Percentiles rank a stretch among this genome's conserved stretches.
phyloP scores from a whole-genome alignment of 306 rosid genomes.

The Vigna nakashimae region DNA sequence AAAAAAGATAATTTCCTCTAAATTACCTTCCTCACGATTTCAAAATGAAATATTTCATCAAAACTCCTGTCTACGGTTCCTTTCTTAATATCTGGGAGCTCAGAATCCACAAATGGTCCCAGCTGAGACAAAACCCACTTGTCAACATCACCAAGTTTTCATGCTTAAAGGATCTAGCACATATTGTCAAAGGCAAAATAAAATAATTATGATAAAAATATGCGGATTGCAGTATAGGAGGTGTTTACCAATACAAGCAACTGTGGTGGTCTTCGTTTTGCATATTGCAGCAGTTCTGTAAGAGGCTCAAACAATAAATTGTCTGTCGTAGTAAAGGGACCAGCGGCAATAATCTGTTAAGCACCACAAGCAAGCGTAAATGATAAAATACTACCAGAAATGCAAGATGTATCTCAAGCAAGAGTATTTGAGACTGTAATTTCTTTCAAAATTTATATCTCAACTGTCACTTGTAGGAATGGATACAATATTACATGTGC shows the following conservation, averaged over 20 bases:
- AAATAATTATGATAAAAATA: slow-evolving; percentile 15
- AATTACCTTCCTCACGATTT: slow-evolving; percentile 79
- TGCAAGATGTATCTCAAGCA: background rate
- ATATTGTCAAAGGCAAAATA: slow-evolving; percentile 30
- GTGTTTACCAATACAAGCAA: slow-evolving; percentile 76
- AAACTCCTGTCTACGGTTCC: slow-evolving; percentile 75
- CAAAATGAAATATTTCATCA: slow-evolving; percentile 76
- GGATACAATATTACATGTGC: slow-evolving; percentile 1
- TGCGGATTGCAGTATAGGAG: slow-evolving; percentile 35
- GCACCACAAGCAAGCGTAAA: slow-evolving; percentile 34
- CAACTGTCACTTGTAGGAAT: background rate
- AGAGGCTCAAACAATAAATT: slow-evolving; percentile 91
- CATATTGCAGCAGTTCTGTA: slow-evolving; percentile 78
- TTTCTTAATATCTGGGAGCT: slow-evolving; percentile 84
- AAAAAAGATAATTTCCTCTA: slow-evolving; percentile 1
- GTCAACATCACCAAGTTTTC: slow-evolving; percentile 39
- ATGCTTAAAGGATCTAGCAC: slow-evolving; percentile 19
- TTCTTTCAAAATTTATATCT: slow-evolving; percentile 23
- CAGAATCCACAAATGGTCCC: slow-evolving; percentile 94
- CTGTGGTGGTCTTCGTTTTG: slow-evolving; percentile 82
- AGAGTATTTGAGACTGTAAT: background rate
- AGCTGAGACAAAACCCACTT: slow-evolving; percentile 59
- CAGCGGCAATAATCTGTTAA: slow-evolving; percentile 90
- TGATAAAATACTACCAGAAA: slow-evolving; percentile 28
- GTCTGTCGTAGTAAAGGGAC: slow-evolving; percentile 91